These are phyloP conservation scores for Drechslerella dactyloides DNA, from an alignment of 2,329 filamentous ascomycete genomes.

Conservation along the genomic window DNA sequence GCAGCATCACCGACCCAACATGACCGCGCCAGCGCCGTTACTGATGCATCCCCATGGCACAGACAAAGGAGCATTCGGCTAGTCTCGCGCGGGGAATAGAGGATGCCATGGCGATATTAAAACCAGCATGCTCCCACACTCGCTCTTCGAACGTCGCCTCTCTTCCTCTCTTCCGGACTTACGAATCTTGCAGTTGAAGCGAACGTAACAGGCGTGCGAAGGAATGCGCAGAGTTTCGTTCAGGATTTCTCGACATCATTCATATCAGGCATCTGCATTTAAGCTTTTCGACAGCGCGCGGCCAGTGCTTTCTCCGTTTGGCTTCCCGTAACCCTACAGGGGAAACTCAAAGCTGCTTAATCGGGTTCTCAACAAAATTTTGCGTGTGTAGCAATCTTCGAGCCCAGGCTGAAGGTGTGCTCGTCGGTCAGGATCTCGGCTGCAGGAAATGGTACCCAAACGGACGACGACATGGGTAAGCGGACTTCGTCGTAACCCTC, in stretches of 20 bases:
- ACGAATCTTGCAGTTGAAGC: background rate
- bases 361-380: constrained; percentile 30
- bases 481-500: background rate
- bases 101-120: background rate
- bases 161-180: background rate
- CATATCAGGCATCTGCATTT: constrained; percentile 3
- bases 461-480: constrained; percentile 46
- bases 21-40: background rate
- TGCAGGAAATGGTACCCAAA: constrained; percentile 31
- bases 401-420: background rate
- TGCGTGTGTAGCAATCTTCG: background rate
- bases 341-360: background rate
- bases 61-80: too few relatives aligned
- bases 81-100: background rate
- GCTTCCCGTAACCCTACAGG: constrained; percentile 8
- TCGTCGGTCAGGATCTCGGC: constrained; percentile 9
- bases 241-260: background rate
- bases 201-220: background rate
- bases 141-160: background rate
- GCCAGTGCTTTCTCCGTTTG: constrained; percentile 6
- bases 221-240: background rate
- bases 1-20: background rate
- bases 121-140: background rate
- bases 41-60: background rate
- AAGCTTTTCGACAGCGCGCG: background rate